These are phyloP conservation scores for Capsella rubella DNA, from an alignment of 441 rosid genomes.

Conservation along the genomic window DNA sequence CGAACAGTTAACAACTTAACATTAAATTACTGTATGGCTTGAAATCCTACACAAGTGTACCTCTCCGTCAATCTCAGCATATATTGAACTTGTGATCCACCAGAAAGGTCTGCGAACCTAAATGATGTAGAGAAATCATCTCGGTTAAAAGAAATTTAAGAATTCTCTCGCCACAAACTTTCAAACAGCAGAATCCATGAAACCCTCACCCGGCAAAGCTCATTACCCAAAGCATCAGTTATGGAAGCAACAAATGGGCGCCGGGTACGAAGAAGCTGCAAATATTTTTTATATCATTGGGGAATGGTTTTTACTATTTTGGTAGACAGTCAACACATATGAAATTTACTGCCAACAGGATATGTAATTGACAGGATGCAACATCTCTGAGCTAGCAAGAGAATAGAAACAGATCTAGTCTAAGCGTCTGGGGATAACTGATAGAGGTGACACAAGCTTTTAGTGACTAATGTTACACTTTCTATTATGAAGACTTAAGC, in stretches of 20 bases:
- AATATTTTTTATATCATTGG: constrained; percentile 15
- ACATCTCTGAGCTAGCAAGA: constrained; percentile 10
- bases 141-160: constrained; percentile 43
- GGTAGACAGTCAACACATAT: not conserved
- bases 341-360: constrained; percentile 8
- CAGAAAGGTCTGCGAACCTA: constrained; percentile 97
- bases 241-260: constrained; percentile 92
- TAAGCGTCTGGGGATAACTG: constrained; percentile 4
- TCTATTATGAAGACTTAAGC: not conserved
- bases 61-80: constrained; percentile 88
- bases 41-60: constrained; percentile 51
- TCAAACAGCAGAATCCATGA: constrained; percentile 13
- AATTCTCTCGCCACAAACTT: constrained; percentile 29
- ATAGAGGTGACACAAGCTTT: constrained; percentile 7
- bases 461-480: not conserved
- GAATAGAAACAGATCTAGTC: not conserved
- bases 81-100: constrained; percentile 97
- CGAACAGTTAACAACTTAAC: constrained; percentile 12
- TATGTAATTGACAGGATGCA: not conserved
- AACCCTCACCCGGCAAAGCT: constrained; percentile 76
- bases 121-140: constrained; percentile 39
- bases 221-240: constrained; percentile 78
- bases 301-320: constrained; percentile 7
- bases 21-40: constrained; percentile 15
- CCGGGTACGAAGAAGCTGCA: constrained; percentile 83